phyloP scores from a whole-genome alignment of 1,284 basidiomycete genomes.

The Moesziomyces aphidis region DNA sequence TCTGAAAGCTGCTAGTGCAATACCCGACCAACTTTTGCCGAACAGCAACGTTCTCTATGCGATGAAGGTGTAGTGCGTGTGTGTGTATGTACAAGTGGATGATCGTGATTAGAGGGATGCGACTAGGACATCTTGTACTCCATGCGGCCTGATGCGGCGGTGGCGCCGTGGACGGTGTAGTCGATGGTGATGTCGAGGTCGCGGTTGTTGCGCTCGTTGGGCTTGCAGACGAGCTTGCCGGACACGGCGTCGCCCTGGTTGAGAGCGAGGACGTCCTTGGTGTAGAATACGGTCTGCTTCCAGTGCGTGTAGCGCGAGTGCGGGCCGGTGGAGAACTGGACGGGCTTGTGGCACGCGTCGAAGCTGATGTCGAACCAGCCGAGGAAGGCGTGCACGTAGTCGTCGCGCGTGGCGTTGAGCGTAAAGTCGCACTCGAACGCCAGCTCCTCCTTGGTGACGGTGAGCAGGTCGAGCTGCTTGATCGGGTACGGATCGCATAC shows the following conservation, averaged over 20 bases:
- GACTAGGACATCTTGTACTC: constrained; percentile 65
- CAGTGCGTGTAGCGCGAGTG: constrained; percentile 68
- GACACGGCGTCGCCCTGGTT: constrained; percentile 60
- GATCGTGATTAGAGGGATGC: no score
- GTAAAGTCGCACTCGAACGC: constrained; percentile 85
- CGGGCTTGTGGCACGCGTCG: constrained; percentile 94
- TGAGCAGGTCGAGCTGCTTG: constrained; percentile 81
- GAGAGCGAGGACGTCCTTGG: constrained; percentile 62
- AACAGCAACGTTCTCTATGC: constrained; percentile 5
- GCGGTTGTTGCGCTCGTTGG: constrained; percentile 64
- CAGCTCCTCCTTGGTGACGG: constrained; percentile 94
- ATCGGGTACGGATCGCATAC: constrained; percentile 66
- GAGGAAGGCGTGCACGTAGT: constrained; percentile 97
- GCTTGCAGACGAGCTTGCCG: constrained; percentile 58
- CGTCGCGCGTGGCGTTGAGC: constrained; percentile 86
- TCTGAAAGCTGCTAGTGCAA: constrained; percentile 9
- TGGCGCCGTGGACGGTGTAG: constrained; percentile 56
- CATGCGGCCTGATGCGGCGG: constrained; percentile 51
- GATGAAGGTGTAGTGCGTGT: not conserved
- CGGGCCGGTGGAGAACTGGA: constrained; percentile 72
- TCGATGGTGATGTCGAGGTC: constrained; percentile 65
- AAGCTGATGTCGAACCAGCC: constrained; percentile 99
- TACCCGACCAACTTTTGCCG: not conserved
- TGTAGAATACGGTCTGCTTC: constrained; percentile 68
- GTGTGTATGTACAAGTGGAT: not conserved